Evolutionary conservation across 1,284 basidiomycete genomes (phyloP).

Genomic region (Rhodotorula glutinis): DNA sequence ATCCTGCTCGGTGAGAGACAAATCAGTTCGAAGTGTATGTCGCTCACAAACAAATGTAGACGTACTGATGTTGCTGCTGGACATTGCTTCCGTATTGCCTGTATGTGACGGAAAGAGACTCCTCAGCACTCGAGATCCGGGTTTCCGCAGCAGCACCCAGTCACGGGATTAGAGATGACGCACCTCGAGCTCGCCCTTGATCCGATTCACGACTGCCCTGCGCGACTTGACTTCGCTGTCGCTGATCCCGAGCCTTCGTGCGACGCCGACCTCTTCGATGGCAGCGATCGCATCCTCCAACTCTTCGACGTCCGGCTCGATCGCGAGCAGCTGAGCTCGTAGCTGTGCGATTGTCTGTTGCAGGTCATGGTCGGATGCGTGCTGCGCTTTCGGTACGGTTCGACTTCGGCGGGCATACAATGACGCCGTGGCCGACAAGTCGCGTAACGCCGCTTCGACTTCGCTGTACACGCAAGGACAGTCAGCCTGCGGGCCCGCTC

Average conservation of each 20-base stretch:
- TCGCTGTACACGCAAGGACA: slow-evolving; percentile 9
- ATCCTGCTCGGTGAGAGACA: background rate
- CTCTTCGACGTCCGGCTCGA: slow-evolving; percentile 81
- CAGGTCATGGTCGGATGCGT: slow-evolving; percentile 1
- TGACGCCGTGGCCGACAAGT: slow-evolving; percentile 6
- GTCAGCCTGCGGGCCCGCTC: background rate
- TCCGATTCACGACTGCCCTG: slow-evolving; percentile 67
- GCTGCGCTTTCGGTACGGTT: background rate
- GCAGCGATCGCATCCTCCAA: slow-evolving; percentile 81
- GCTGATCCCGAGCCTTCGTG: slow-evolving; percentile 75
- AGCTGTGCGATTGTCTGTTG: slow-evolving; percentile 54
- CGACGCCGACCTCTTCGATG: slow-evolving; percentile 69
- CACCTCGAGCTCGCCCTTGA: slow-evolving; percentile 72
- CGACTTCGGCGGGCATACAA: slow-evolving; percentile 7
- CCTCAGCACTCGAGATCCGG: background rate
- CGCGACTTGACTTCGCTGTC: slow-evolving; percentile 68
- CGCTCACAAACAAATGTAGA: no score
- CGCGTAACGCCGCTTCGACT: slow-evolving; percentile 19
- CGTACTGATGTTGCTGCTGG: background rate
- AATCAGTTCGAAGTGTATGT: background rate
- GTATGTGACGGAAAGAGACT: background rate
- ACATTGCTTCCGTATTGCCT: slow-evolving; percentile 15
- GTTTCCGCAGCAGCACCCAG: no score
- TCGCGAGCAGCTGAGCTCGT: slow-evolving; percentile 65
- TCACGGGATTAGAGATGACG: slow-evolving; percentile 45